Base-by-base conservation (phyloP, 352 stramenopile genomes). In the Globisporangium uncinulatum region DNA sequence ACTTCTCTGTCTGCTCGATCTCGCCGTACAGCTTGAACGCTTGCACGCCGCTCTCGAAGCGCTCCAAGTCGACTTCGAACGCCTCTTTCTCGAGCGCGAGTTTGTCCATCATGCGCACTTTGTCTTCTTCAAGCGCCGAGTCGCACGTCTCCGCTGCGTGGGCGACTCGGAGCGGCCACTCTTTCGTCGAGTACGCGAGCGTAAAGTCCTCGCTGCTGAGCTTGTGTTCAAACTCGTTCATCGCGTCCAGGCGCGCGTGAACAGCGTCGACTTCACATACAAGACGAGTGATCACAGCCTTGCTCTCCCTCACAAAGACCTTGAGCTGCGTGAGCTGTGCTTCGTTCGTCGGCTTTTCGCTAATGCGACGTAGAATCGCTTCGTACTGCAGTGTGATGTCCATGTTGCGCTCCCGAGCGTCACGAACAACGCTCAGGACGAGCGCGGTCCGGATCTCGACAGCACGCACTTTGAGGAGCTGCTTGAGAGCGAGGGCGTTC, bases 31-130 rank as follows among this genome's bases (percentile, higher is more conserved):
- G 57, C 36, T 85, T 83, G 66, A 98, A 97, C 0, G 71, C 66
- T 53, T 95, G 74, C 4, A 98, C 81, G 0, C 96, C 83, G 54
- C 87, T 78, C 54, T 97, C 83, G 57, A 97, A 97, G 2, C 74
- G 70, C 56, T 97, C 83, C 9, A 95, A n/a, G 51, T 95, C 83
- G 13, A 86, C 41, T 51, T 94, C 83, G 44, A 95, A 94, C 1
- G 75, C 69, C 37, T 95, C 88, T 62, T 98, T 98, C 63, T 98
- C 89, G 3, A 97, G 65, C 21, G 87, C 80, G 19, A 97, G 70
- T 17, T 86, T 88, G 68, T 97, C 92, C 89, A 98, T 97, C 91
- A 97, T 97, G 31, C 87, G 79, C 37, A 96, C 81, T 54, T 97
- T 97, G 61, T 97, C 89, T 64, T 95, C 83, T 51, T 97, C 89